A percentile compares a stretch with the other conserved stretches of the same genome.
These are phyloP conservation scores for Apiotrichum mycotoxinovorans DNA, from an alignment of 1,284 basidiomycete genomes.

Conservation along the genomic window DNA sequence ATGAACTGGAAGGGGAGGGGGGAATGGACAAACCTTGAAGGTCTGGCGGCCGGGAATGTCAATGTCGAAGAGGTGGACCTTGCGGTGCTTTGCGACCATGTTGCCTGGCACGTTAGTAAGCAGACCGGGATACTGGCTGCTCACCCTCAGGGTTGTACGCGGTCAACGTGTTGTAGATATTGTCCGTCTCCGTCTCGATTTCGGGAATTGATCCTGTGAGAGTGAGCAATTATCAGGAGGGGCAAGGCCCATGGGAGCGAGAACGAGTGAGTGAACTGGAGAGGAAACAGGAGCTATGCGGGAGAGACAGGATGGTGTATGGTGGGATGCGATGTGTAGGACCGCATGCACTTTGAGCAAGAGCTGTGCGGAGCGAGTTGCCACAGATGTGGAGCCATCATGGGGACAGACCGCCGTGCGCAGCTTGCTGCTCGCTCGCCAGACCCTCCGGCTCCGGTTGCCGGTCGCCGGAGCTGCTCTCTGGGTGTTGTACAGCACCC, in stretches of 20 bases:
- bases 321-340: too few species aligned
- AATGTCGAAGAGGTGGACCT: constrained; percentile 97
- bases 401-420: too few species aligned
- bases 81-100: constrained; percentile 82
- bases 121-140: constrained; percentile 5
- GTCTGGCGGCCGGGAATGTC: constrained; percentile 94
- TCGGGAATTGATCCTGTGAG: constrained; percentile 81
- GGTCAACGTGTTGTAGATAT: constrained; percentile 88
- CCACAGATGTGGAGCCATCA: too few species aligned
- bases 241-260: not conserved
- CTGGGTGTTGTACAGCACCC: too few species aligned
- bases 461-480: too few species aligned
- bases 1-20: too few species aligned
- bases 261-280: not conserved
- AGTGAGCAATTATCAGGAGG: not conserved
- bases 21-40: constrained; percentile 69
- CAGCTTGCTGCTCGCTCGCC: not conserved
- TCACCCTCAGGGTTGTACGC: constrained; percentile 82
- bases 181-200: constrained; percentile 59
- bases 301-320: too few species aligned
- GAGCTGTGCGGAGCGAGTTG: too few species aligned
- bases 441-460: too few species aligned
- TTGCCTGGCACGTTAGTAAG: constrained; percentile 58
- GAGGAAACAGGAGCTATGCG: too few species aligned
- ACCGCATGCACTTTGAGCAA: too few species aligned